phyloP scores from a whole-genome alignment of 352 stramenopile genomes.

The Phytophthora idaei region DNA sequence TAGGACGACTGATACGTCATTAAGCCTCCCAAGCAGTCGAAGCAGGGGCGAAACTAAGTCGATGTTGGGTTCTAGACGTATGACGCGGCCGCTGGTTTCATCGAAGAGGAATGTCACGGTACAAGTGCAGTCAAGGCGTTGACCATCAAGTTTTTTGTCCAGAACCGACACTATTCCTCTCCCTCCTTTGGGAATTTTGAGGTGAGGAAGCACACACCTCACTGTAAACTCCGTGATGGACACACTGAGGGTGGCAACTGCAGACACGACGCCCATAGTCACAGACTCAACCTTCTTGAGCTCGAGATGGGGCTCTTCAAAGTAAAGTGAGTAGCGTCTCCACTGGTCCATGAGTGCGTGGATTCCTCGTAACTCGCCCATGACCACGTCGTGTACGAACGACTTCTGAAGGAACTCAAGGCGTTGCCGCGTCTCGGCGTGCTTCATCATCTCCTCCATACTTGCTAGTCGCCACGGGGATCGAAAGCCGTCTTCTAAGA shows the following conservation, averaged over 20 bases:
- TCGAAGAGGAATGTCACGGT: conserved; percentile 22
- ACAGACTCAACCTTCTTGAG: conserved; percentile 16
- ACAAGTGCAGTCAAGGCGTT: conserved; percentile 21
- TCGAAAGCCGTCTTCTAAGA: conserved; percentile 20
- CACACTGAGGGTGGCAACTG: conserved; percentile 14
- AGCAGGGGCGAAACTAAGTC: conserved; percentile 14
- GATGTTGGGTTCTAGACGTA: conserved; percentile 19
- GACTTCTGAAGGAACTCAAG: conserved; percentile 14
- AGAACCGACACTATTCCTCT: conserved; percentile 2
- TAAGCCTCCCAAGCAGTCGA: conserved; percentile 12
- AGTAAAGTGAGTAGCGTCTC: conserved; percentile 29
- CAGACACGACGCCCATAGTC: conserved; percentile 8
- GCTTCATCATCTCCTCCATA: conserved; percentile 17
- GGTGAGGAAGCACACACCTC: conserved; percentile 13
- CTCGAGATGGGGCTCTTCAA: conserved; percentile 16
- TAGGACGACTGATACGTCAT: conserved; percentile 1
- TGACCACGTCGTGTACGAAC: conserved; percentile 14
- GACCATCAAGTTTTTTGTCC: conserved; percentile 8
- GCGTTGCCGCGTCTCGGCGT: conserved; percentile 4
- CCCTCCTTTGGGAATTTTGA: neutral
- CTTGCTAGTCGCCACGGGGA: conserved; percentile 19
- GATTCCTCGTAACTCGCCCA: conserved; percentile 18
- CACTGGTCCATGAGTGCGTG: conserved; percentile 25
- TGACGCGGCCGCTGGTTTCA: neutral
- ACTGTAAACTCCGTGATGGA: conserved; percentile 20